Conservation (phyloP, 169 alveolate species). For the Eimeria mitis region DNA sequence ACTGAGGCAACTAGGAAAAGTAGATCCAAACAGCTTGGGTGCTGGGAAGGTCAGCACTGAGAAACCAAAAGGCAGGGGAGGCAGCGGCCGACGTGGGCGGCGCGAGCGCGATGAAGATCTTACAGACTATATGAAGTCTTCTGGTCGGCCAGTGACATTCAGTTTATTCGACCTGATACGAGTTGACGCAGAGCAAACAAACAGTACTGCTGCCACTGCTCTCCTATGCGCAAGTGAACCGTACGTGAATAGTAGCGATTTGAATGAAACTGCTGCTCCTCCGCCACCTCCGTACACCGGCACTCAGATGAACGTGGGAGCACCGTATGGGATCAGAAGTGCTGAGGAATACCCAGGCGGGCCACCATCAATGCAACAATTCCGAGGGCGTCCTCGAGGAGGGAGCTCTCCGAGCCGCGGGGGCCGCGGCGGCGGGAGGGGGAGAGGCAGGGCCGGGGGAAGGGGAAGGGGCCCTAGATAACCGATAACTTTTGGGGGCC, state of each 20-base stretch:
- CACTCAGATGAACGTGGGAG: background rate
- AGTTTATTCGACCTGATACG: conserved; percentile 36
- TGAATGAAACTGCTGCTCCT: conserved; percentile 14
- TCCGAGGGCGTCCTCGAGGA: conserved; percentile 27
- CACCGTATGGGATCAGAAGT: background rate
- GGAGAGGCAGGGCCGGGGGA: conserved; percentile 48
- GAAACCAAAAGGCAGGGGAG: conserved; percentile 38
- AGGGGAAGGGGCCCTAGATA: conserved; percentile 31
- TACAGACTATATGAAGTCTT: conserved; percentile 32
- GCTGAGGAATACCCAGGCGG: background rate
- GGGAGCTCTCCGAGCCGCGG: conserved; percentile 15
- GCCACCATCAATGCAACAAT: background rate
- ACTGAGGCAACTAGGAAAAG: conserved; percentile 58
- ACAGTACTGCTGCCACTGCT: conserved; percentile 67
- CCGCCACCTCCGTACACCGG: background rate
- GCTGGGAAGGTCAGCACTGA: conserved; percentile 27
- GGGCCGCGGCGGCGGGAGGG: conserved; percentile 46
- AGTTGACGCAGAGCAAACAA: conserved; percentile 69
- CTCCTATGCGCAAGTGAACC: conserved; percentile 42
- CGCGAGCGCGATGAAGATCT: conserved; percentile 60
- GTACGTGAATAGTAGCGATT: background rate
- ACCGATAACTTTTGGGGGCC: background rate
- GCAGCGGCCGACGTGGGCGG: conserved; percentile 71
- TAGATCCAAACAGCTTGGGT: conserved; percentile 30
- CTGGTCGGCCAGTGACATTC: conserved; percentile 48